Evolutionary conservation across 106 monocot genomes (phyloP), one percentile per base, ranked within the genome.

Genomic region (Chionographis japonica): DNA sequence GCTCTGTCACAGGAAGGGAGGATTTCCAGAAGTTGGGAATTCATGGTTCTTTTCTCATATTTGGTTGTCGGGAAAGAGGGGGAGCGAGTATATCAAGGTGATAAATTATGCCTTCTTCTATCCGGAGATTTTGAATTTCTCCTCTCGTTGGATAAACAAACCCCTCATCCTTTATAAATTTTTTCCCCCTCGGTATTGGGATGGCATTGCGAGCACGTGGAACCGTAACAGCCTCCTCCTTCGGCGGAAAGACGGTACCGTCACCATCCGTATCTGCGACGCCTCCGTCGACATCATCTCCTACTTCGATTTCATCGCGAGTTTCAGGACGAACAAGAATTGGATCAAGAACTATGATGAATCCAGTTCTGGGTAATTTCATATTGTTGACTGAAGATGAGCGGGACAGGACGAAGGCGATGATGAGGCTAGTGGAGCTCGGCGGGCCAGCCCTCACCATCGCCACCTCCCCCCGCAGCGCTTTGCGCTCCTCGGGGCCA

Each of bases 391-490:
- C 15, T 27, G 8, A 58, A 56, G 46, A 12, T n/a, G 91, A 95
- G 52, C 88, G 72, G 6, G 94, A 91, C 56, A 95, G 74, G 16
- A 91, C 78, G 67, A 95, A 86, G 12, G 84, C 94, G 36, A 88
- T 62, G 67, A 86, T 67, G 55, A 79, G 77, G 50, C 8, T 81
- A 55, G 77, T 77, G 27, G 85, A 69, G 72, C 76, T 84, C 40
- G 90, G 90, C 3, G 79, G 74, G 5, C 94, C 94, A 8, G 81
- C 86, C 37, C 78, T 77, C 63, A 71, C 77, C 37, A 85, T 60
- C 13, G 74, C 13, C 4, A 36, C 37, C 27, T 65, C 74, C 37
- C 68, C 68, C 40, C 78, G 57, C 56, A 43, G 17, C 80, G 50
- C 54, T 69, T 52, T 68, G 68, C 4, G 37, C n/a, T n/a, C n/a